Conservation (phyloP, 1,139 yeast species). For the Lizanozyma gosingica region DNA sequence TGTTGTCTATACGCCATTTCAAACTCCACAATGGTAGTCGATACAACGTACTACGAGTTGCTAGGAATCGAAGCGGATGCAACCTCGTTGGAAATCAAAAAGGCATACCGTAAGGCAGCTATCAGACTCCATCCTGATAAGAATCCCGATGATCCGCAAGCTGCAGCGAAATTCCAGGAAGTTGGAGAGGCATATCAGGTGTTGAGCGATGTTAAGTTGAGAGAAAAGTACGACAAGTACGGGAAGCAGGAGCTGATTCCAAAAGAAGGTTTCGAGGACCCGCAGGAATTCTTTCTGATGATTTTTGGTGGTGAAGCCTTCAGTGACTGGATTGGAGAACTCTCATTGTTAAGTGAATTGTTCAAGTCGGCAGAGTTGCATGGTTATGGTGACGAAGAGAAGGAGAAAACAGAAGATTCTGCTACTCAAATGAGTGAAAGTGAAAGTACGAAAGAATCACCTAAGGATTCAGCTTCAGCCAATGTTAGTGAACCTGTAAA, state of each 20-base stretch:
- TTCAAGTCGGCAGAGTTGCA: conserved; percentile 62
- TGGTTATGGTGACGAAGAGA: conserved; percentile 33
- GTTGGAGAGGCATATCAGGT: conserved; percentile 82
- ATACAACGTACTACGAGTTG: conserved; percentile 79
- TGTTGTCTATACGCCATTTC: too few species aligned
- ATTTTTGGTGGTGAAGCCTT: conserved; percentile 80
- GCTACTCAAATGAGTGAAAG: conserved; percentile 2
- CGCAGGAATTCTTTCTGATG: conserved; percentile 50
- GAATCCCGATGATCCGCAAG: conserved; percentile 79
- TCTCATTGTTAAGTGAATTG: conserved; percentile 76
- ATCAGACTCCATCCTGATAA: conserved; percentile 91
- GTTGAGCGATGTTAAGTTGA: conserved; percentile 61
- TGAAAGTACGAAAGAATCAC: conserved; percentile 1
- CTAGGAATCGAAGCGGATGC: conserved; percentile 66
- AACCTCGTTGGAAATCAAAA: conserved; percentile 75
- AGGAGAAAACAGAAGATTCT: conserved; percentile 9
- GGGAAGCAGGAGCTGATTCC: conserved; percentile 85
- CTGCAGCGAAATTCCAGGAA: conserved; percentile 61
- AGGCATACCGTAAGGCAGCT: conserved; percentile 87
- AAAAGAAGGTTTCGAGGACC: conserved; percentile 74
- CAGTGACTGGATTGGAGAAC: conserved; percentile 72
- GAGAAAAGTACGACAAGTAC: conserved; percentile 71
- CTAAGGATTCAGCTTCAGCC: neutral
- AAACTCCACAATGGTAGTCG: conserved; percentile 86
- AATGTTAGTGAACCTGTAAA: neutral